Percentiles rank a stretch among this genome's conserved stretches.
Evolutionary conservation across 768 basidiomycete genomes (phyloP).

Genomic region (Auricularia sp.): DNA sequence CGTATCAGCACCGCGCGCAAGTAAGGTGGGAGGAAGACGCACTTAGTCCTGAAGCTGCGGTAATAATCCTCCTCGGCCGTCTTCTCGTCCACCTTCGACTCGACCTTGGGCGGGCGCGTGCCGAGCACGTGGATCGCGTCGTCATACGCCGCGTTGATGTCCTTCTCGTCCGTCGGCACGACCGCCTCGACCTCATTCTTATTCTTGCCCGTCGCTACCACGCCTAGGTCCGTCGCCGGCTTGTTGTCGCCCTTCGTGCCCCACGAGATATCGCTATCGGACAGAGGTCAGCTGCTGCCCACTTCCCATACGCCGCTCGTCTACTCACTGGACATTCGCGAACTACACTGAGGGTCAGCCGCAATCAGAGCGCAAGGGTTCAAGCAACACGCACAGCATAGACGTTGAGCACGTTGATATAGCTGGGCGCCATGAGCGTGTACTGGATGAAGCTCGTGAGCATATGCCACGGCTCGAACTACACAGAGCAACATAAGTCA

Average conservation of each 20-base stretch:
- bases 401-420: slow-evolving; percentile 88
- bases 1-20: slow-evolving; percentile 4
- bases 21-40: slow-evolving; percentile 14
- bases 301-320: too few species aligned
- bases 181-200: slow-evolving; percentile 80
- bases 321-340: slow-evolving; percentile 59
- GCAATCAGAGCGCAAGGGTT: not conserved
- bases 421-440: slow-evolving; percentile 83
- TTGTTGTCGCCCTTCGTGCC: slow-evolving; percentile 94
- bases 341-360: slow-evolving; percentile 35
- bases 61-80: slow-evolving; percentile 82
- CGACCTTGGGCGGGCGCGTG: slow-evolving; percentile 66
- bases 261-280: slow-evolving; percentile 74
- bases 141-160: slow-evolving; percentile 83
- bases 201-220: slow-evolving; percentile 48
- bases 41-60: slow-evolving; percentile 81
- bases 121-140: slow-evolving; percentile 78
- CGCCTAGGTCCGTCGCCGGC: slow-evolving; percentile 73
- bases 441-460: slow-evolving; percentile 94
- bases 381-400: slow-evolving; percentile 47
- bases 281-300: not conserved
- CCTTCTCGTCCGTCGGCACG: slow-evolving; percentile 78
- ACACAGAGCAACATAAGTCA: not conserved
- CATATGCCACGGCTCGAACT: slow-evolving; percentile 99
- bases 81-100: slow-evolving; percentile 45